phyloP scores from a whole-genome alignment of 495 filamentous ascomycete genomes.

The Xanthoparmelia taractica region DNA sequence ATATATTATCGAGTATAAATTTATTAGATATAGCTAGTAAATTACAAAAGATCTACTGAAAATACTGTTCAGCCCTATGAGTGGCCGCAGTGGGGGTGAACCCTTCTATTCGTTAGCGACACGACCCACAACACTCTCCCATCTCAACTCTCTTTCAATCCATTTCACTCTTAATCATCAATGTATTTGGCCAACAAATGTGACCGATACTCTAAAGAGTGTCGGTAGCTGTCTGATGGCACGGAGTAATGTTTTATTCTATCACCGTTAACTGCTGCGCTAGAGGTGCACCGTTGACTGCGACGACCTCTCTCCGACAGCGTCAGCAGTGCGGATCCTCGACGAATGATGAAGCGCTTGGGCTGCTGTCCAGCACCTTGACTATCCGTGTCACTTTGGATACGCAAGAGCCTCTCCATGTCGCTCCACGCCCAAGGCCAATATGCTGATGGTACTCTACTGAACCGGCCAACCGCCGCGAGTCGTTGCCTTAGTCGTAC shows the following conservation, averaged over 20 bases:
- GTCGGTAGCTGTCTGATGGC: background rate
- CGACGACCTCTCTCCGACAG: background rate
- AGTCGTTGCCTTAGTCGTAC: background rate
- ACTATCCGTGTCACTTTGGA: background rate
- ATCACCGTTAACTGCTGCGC: background rate
- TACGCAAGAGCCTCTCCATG: background rate
- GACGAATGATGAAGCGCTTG: background rate
- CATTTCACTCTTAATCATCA: background rate
- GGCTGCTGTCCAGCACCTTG: background rate
- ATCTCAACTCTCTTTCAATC: background rate
- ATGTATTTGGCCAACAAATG: background rate
- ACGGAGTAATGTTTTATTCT: too few relatives aligned
- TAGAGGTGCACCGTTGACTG: background rate
- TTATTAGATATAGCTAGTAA: too few relatives aligned
- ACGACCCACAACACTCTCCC: background rate
- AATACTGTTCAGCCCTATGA: too few relatives aligned
- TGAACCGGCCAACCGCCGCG: background rate
- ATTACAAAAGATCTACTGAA: too few relatives aligned
- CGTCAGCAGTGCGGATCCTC: background rate
- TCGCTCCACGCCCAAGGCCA: background rate
- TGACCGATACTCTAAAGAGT: background rate
- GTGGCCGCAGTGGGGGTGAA: too few relatives aligned
- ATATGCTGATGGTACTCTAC: background rate
- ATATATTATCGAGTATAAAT: too few relatives aligned
- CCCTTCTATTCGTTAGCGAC: background rate